Evolutionary conservation across 331 rosid genomes (phyloP).

Genomic region (Cucumis variabilis): DNA sequence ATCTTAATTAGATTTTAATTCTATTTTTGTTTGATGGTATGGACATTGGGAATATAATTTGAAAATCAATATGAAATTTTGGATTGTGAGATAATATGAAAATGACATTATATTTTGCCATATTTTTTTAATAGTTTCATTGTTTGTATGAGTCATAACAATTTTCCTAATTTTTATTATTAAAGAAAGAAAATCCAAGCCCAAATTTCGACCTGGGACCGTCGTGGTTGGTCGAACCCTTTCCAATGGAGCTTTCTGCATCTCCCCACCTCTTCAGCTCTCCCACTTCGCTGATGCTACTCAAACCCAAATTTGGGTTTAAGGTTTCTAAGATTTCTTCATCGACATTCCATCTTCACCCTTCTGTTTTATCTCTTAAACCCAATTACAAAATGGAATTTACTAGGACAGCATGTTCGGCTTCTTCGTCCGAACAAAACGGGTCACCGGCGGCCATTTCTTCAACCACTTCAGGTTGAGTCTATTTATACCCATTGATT

Average conservation of each 20-base stretch:
- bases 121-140: too few relatives aligned
- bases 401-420: conserved; percentile 38
- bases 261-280: conserved; percentile 44
- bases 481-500: not conserved
- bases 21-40: too few relatives aligned
- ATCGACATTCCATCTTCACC: conserved; percentile 22
- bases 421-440: conserved; percentile 51
- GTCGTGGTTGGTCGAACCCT: not conserved
- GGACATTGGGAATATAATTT: too few relatives aligned
- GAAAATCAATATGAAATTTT: too few relatives aligned
- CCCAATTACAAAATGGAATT: conserved; percentile 42
- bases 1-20: too few relatives aligned
- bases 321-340: conserved; percentile 40
- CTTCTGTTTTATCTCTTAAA: conserved; percentile 38
- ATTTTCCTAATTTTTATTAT: too few relatives aligned
- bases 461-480: conserved; percentile 54
- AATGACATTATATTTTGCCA: too few relatives aligned
- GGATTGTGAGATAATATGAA: too few relatives aligned
- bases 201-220: not conserved
- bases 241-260: conserved; percentile 64
- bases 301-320: conserved; percentile 52
- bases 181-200: too few relatives aligned
- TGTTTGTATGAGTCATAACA: too few relatives aligned
- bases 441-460: conserved; percentile 47
- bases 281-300: conserved; percentile 42